Conservation (phyloP, 1,284 basidiomycete species). For the Puccinia polysora region DNA sequence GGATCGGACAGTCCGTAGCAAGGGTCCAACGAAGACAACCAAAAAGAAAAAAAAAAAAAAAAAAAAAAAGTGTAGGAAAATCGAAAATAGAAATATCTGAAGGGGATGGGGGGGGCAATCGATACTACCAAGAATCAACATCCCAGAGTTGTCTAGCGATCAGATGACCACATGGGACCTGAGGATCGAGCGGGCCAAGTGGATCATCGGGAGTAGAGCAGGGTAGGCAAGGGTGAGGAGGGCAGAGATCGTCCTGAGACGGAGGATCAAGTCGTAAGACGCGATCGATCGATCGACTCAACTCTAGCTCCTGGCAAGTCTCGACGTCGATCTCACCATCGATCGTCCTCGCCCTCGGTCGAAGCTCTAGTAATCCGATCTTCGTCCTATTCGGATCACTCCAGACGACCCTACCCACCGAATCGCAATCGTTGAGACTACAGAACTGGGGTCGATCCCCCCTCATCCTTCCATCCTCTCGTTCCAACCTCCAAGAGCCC, state of each 20-base stretch:
- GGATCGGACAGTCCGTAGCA: too few relatives aligned
- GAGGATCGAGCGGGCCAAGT: too few relatives aligned
- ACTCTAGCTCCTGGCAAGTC: not conserved
- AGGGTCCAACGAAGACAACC: too few relatives aligned
- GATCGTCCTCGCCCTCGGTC: not conserved
- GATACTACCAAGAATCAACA: slow-evolving; percentile 24
- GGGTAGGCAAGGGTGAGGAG: not conserved
- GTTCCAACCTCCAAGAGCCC: not conserved
- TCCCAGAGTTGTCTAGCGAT: slow-evolving; percentile 17
- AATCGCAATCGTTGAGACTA: not conserved
- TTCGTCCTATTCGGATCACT: not conserved
- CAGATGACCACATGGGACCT: slow-evolving; percentile 12
- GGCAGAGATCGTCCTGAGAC: not conserved
- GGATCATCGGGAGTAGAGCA: too few relatives aligned
- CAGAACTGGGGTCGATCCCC: not conserved
- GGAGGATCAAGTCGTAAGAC: too few relatives aligned
- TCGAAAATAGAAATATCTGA: too few relatives aligned
- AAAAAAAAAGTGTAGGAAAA: too few relatives aligned
- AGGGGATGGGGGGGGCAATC: too few relatives aligned
- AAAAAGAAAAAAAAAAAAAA: too few relatives aligned
- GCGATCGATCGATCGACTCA: not conserved
- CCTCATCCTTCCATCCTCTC: too few relatives aligned
- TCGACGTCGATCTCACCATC: not conserved
- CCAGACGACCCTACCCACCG: not conserved
- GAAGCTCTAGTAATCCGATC: not conserved